These are phyloP conservation scores for Hemerocallis citrina DNA, from an alignment of 106 monocot genomes.

Conservation along the genomic window DNA sequence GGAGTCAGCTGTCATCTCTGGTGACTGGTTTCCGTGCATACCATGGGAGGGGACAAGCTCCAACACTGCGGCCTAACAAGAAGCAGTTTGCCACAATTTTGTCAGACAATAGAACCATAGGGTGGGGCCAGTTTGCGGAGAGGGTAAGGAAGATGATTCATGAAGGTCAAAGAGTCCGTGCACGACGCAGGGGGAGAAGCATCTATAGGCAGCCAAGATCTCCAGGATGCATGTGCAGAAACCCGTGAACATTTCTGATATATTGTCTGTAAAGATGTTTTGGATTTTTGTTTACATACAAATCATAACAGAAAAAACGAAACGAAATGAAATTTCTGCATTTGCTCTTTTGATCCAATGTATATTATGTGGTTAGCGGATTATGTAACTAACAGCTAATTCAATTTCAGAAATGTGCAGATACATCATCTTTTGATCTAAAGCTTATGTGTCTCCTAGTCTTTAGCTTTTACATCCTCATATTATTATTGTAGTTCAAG, in stretches of 20 bases:
- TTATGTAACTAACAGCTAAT: too few relatives aligned
- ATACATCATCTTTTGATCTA: too few relatives aligned
- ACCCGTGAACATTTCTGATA: not conserved
- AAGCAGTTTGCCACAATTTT: conserved; percentile 46
- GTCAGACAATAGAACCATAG: conserved; percentile 32
- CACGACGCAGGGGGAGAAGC: conserved; percentile 56
- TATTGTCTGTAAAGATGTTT: too few relatives aligned
- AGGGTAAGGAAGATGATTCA: conserved; percentile 63
- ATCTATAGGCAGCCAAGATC: conserved; percentile 76
- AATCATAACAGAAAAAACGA: too few relatives aligned
- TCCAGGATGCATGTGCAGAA: conserved; percentile 74
- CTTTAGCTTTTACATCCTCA: too few relatives aligned
- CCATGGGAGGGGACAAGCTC: conserved; percentile 61
- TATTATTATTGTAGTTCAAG: too few relatives aligned
- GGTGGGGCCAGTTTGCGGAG: conserved; percentile 52
- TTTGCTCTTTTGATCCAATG: too few relatives aligned
- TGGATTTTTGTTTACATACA: too few relatives aligned
- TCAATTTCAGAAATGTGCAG: too few relatives aligned
- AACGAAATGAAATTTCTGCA: too few relatives aligned
- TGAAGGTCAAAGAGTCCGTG: conserved; percentile 49
- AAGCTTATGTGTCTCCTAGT: too few relatives aligned
- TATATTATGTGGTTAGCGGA: too few relatives aligned
- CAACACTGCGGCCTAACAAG: conserved; percentile 67
- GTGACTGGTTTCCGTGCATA: conserved; percentile 70
- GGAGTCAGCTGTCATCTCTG: conserved; percentile 82